phyloP scores from a whole-genome alignment of 2,329 filamentous ascomycete genomes.

The Claviceps africana region DNA sequence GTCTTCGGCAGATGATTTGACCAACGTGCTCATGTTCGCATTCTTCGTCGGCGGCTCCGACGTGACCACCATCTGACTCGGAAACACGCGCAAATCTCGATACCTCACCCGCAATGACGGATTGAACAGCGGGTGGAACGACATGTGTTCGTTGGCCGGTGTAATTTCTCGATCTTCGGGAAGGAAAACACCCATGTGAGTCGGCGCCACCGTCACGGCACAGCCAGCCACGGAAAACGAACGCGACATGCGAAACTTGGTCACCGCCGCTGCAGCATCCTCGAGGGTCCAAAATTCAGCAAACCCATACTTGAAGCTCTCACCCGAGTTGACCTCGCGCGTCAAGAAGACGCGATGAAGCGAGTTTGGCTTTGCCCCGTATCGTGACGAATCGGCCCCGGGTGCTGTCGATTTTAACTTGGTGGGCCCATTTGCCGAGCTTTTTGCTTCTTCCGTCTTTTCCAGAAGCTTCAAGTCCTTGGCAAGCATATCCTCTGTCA shows the following conservation, averaged over 20 bases:
- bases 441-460: conserved; percentile 36
- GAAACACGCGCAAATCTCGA: conserved; percentile 62
- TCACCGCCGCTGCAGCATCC: conserved; percentile 61
- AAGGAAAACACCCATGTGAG: conserved; percentile 75
- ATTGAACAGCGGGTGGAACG: conserved; percentile 59
- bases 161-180: conserved; percentile 48
- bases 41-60: conserved; percentile 26
- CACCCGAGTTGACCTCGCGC: conserved; percentile 54
- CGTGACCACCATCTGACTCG: conserved; percentile 49
- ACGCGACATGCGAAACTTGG: conserved; percentile 56
- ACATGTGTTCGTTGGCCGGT: conserved; percentile 44
- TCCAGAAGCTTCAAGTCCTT: conserved; percentile 63
- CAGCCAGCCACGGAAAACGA: conserved; percentile 68
- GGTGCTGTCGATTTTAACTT: conserved; percentile 48
- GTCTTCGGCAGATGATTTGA: conserved; percentile 10
- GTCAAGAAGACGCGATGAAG: conserved; percentile 64
- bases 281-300: conserved; percentile 66
- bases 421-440: conserved; percentile 29
- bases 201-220: conserved; percentile 57
- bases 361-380: conserved; percentile 61
- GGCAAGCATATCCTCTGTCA: conserved; percentile 59
- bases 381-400: conserved; percentile 39
- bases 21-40: conserved; percentile 12
- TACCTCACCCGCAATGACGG: conserved; percentile 55
- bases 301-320: conserved; percentile 71